phyloP scores from a whole-genome alignment of 306 rosid genomes.

The Cicer arietinum region DNA sequence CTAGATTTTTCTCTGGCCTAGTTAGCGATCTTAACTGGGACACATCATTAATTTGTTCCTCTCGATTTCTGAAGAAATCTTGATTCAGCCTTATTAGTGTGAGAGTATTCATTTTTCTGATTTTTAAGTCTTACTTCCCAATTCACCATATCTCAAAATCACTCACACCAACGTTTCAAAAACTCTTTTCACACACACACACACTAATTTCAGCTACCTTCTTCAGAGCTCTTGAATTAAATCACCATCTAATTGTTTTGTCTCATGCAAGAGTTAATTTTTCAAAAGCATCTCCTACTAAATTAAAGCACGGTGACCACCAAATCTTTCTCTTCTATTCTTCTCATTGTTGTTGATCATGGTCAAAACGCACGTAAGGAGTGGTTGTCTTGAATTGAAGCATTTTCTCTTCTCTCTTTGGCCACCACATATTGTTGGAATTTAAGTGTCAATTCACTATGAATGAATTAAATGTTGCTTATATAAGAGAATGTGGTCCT shows the following conservation, averaged over 20 bases:
- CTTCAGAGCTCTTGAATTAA: not conserved
- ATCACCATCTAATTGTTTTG: not conserved
- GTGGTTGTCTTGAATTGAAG: no score
- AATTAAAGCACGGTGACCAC: not conserved
- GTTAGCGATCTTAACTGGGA: no score
- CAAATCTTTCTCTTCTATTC: not conserved
- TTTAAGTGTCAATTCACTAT: no score
- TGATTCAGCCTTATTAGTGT: not conserved
- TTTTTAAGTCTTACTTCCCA: not conserved
- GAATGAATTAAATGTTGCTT: no score
- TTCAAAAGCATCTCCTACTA: not conserved
- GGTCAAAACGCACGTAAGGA: no score
- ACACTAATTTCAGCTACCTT: not conserved
- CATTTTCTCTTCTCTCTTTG: no score
- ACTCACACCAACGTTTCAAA: not conserved
- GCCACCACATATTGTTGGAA: no score
- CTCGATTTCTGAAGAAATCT: not conserved
- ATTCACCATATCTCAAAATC: not conserved
- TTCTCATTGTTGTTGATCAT: no score
- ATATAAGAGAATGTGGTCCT: no score
- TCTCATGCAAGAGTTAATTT: no score
- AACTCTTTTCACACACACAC: not conserved
- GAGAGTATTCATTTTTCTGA: not conserved
- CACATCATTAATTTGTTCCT: no score
- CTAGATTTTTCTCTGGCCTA: no score